phyloP scores from a whole-genome alignment of 345 rosid genomes.

The Euphorbia tirucalli region DNA sequence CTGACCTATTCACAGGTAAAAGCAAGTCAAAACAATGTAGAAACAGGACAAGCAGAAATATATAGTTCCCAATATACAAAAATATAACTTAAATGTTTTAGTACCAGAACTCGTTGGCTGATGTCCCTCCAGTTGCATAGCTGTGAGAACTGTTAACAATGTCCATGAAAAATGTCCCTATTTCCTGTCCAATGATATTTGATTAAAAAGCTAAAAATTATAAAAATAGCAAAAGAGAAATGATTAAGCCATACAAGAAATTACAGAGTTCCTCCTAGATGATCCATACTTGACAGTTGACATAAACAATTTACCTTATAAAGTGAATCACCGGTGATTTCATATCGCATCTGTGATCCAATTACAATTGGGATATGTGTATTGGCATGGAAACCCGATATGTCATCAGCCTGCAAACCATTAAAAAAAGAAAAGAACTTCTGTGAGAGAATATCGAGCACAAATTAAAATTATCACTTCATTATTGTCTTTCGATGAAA shows the following conservation, averaged over 20 bases:
- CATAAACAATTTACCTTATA: slow-evolving; percentile 60
- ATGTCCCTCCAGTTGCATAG: slow-evolving; percentile 95
- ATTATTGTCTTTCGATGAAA: too few relatives aligned
- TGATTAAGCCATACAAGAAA: background rate
- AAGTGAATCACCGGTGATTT: slow-evolving; percentile 82
- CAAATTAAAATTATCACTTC: too few relatives aligned
- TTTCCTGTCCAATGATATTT: slow-evolving; percentile 48
- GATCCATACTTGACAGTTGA: slow-evolving; percentile 3
- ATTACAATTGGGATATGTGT: slow-evolving; percentile 89
- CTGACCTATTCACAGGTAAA: slow-evolving; percentile 47
- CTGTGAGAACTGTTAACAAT: slow-evolving; percentile 78
- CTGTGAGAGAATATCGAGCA: too few relatives aligned
- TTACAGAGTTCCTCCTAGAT: background rate
- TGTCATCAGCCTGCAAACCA: slow-evolving; percentile 71
- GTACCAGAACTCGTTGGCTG: slow-evolving; percentile 80
- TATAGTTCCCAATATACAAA: too few relatives aligned
- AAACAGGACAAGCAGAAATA: background rate
- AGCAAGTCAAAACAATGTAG: background rate
- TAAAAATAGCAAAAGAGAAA: too few relatives aligned
- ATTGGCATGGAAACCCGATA: slow-evolving; percentile 81
- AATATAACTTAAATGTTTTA: too few relatives aligned
- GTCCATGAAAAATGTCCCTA: slow-evolving; percentile 75
- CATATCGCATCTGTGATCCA: slow-evolving; percentile 92
- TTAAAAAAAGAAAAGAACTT: too few relatives aligned
- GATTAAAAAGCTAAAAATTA: background rate